phyloP scores from a whole-genome alignment of 2,329 filamentous ascomycete species.

The Truncatella angustata region DNA sequence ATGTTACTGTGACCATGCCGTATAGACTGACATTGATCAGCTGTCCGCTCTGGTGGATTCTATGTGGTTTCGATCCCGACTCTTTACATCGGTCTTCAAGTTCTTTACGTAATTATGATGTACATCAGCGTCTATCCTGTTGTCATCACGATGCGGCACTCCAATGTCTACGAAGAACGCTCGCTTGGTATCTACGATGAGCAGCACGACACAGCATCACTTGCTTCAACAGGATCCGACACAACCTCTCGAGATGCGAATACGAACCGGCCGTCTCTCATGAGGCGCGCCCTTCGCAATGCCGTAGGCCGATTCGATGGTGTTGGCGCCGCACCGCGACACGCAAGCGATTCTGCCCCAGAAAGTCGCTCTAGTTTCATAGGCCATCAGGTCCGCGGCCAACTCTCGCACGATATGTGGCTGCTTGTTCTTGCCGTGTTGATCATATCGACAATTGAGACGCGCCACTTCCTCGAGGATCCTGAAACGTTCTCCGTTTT shows the following conservation, averaged over 20 bases:
- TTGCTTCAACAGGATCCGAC: neutral
- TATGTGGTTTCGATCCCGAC: constrained; percentile 49
- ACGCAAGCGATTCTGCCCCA: constrained; percentile 14
- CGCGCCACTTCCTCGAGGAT: constrained; percentile 48
- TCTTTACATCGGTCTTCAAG: constrained; percentile 55
- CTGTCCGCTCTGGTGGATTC: constrained; percentile 53
- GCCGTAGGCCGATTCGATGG: constrained; percentile 35
- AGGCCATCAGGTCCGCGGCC: constrained; percentile 58
- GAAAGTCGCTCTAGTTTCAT: constrained; percentile 46
- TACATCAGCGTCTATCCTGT: constrained; percentile 65
- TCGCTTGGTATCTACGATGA: constrained; percentile 58
- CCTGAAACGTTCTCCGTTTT: constrained; percentile 56
- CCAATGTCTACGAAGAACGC: constrained; percentile 70
- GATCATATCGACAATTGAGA: constrained; percentile 60
- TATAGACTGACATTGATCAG: constrained; percentile 15
- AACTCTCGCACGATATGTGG: constrained; percentile 67
- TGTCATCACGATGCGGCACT: constrained; percentile 63
- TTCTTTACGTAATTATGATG: constrained; percentile 64
- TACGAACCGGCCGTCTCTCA: constrained; percentile 18
- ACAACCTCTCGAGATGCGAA: neutral
- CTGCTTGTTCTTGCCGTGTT: constrained; percentile 61
- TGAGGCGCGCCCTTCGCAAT: constrained; percentile 35
- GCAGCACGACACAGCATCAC: constrained; percentile 24
- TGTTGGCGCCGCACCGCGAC: constrained; percentile 35
- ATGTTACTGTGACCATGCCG: no score